These are phyloP conservation scores for Emergomyces orientalis DNA, from an alignment of 2,329 filamentous ascomycete genomes.

Conservation along the genomic window DNA sequence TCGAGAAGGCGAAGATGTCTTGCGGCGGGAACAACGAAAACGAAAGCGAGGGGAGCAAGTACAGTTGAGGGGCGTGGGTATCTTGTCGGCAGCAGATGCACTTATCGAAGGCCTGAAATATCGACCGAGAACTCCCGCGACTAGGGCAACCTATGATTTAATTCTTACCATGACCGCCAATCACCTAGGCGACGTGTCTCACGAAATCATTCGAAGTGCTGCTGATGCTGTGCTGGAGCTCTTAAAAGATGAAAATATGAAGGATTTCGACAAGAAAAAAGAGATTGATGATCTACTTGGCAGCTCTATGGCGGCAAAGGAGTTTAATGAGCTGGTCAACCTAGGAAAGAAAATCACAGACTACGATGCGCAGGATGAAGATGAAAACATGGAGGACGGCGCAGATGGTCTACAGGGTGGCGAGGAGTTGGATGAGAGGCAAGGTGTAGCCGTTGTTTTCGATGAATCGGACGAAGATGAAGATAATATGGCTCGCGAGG, in stretches of 20 bases:
- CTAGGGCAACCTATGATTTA: conserved; percentile 85
- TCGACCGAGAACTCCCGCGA: conserved; percentile 81
- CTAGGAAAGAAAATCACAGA: conserved; percentile 98
- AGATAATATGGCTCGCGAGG: conserved; percentile 68
- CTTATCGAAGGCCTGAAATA: conserved; percentile 88
- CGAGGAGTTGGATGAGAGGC: conserved; percentile 78
- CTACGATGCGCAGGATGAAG: conserved; percentile 92
- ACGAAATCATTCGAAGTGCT: conserved; percentile 84
- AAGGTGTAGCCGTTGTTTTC: conserved; percentile 96
- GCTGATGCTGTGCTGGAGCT: conserved; percentile 86
- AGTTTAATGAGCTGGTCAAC: conserved; percentile 95
- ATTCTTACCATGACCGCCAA: conserved; percentile 85
- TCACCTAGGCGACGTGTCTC: conserved; percentile 83
- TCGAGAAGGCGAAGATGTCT: conserved; percentile 71
- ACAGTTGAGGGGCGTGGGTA: conserved; percentile 62
- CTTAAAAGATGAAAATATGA: conserved; percentile 88
- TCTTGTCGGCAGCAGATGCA: conserved; percentile 74
- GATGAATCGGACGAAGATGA: conserved; percentile 86
- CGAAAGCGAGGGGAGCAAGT: conserved; percentile 65
- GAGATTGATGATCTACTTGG: conserved; percentile 91
- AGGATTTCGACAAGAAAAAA: conserved; percentile 97
- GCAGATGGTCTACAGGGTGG: conserved; percentile 56
- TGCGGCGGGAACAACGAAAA: conserved; percentile 77
- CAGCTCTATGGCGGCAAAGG: conserved; percentile 68
- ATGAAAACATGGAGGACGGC: conserved; percentile 72